Evolutionary conservation across 139 green algal genomes (phyloP), one percentile per base, ranked within the genome.

Genomic region (Micractinium conductrix): DNA sequence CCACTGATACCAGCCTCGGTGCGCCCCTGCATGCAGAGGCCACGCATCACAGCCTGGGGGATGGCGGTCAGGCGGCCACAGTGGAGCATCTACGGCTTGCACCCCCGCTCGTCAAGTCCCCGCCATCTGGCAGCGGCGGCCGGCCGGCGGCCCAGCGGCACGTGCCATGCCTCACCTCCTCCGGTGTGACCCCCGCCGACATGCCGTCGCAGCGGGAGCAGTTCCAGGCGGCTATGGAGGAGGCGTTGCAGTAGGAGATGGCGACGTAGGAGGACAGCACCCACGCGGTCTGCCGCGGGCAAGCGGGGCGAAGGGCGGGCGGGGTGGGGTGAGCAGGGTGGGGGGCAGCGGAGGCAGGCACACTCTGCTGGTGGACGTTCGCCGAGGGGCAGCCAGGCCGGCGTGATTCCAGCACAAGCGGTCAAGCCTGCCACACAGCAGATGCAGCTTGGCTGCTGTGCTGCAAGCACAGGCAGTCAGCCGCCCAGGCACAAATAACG

Each of bases 181-280:
- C n/a, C 21, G 53, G 40, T 22, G 28, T 74, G 33, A 86, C 80
- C 43, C 68, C 75, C 37, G 69, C 69, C 72, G 19, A 92, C 28
- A 35, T 62, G 62, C 55, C 53, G 50, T 43, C 53, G 79, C 90
- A 96, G 74, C 94, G 90, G 28, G 68, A 92, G 91, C 95, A 98
- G 75, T 93, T 96, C 95, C 95, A 98, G 0, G 53, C 76, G 4
- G 48, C 38, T 0, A 98, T 84, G 43, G 90, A 86, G 33, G 85
- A 73, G 1, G 60, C 10, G 40, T 91, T 80, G 91, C 94, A 97
- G 86, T 97, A 97, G 10, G 91, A 81, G 24, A 94, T 88, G 40
- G 88, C 91, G 0, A 90, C 90, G 38, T 94, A 75, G 19, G 45
- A 53, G 24, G 91, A 93, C 48, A 94, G 80, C 17, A 50, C 4